Conservation (phyloP, 179 eudicot species). For the Spergularia azorica region DNA sequence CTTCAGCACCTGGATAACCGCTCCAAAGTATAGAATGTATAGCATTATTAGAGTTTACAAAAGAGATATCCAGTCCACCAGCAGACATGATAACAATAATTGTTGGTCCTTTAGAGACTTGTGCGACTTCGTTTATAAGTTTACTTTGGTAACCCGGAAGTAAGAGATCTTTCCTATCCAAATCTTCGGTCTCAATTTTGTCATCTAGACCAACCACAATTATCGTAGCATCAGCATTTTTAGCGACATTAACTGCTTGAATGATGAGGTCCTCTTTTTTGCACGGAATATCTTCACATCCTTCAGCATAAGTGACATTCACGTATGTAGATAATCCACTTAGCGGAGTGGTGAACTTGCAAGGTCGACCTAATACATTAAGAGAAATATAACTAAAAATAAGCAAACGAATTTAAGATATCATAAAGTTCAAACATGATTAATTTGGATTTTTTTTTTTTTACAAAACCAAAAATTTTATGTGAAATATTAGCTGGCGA, state of each 20-base stretch:
- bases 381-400: too few relatives aligned
- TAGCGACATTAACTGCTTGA: conserved; percentile 28
- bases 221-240: conserved; percentile 27
- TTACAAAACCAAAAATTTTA: too few relatives aligned
- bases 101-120: conserved; percentile 30
- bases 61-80: conserved; percentile 43
- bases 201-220: conserved; percentile 31
- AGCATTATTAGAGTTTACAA: conserved; percentile 22
- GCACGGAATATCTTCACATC: conserved; percentile 30
- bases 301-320: conserved; percentile 15
- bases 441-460: too few relatives aligned
- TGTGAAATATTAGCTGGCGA: too few relatives aligned
- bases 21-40: conserved; percentile 47
- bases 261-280: neutral
- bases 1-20: conserved; percentile 50
- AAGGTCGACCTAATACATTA: conserved; percentile 17
- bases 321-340: conserved; percentile 18
- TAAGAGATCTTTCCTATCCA: conserved; percentile 31
- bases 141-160: conserved; percentile 44
- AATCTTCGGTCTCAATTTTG: conserved; percentile 32
- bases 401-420: too few relatives aligned
- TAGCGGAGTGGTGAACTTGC: conserved; percentile 23
- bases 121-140: conserved; percentile 35
- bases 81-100: conserved; percentile 43
- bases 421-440: too few relatives aligned